Base-by-base conservation (phyloP, 2,329 filamentous ascomycete species). In the Gliomastix tumulicola region DNA sequence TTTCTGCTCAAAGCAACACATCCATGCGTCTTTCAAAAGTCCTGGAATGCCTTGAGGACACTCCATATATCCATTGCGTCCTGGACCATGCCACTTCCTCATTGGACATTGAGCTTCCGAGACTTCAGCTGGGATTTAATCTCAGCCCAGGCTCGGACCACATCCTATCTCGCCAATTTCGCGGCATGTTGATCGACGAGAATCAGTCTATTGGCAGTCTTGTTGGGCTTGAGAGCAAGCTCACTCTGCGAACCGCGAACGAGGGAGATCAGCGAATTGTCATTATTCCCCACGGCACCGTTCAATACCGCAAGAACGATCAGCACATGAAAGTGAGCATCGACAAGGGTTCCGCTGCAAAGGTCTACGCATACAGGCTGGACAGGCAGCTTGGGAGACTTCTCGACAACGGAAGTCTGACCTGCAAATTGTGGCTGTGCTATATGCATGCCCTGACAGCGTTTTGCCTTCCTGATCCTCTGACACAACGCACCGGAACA, bases 401-500 rank as follows among this genome's bases (percentile, higher is more conserved):
- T 0, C 41, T 59, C 0, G 69, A 72, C 18, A 71, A 66, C 41
- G 69, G 70, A 0, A 68, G 56, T 10, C 41, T 78, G 1, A 57
- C 65, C 13, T 72, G 71, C 48, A 71, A 69, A 35, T 55, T 81
- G 0, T 61, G 65, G 18, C 53, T 76, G 1, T 56, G 55, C 6
- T 66, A 69, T 20, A 50, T 79, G 1, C 73, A 79, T 44, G 71
- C 68, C 0, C 35, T 75, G 1, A 79, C 74, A 0, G 70, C 72
- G 0, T 58, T 63, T 30, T 69, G 59, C 25, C 48, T 75, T 0
- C 63, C 66, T 0, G 74, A 79, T 43, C 52, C 51, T 0, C 51
- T 77, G 1, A 77, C 68, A 0, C 34, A 44, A 0, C 49, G 53
- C 4, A 79, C 73, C 0, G 76, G 76, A 0, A 74, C 70, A 0